Evolutionary conservation across 2,329 filamentous ascomycete species (phyloP), one percentile per base, ranked within the genome.

Genomic region (Daldinia sp.): DNA sequence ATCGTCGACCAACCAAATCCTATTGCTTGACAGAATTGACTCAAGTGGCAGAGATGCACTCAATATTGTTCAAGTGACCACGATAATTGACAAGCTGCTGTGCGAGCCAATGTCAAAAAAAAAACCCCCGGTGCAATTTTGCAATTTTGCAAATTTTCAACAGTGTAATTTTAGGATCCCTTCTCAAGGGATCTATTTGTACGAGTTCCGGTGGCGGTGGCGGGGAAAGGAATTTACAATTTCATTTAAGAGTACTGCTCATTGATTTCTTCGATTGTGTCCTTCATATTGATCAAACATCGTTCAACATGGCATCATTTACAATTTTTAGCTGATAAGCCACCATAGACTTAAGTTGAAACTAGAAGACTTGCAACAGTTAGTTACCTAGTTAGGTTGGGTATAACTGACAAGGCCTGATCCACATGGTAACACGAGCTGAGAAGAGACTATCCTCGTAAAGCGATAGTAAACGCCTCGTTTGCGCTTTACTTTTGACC

Each of bases 1-100:
- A 37, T 13, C 44, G 37, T 58, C 30, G 18, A 30, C 64, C 54
- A 67, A 51, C 46, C 46, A 26, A 26, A 26, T 51, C n/a, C 28
- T 18, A 6, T 30, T 33, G 46, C 26, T 33, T 33, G 26, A 5
- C 7, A 26, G 28, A 50, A n/a, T 50, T 18, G 15, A 51, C 46
- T 51, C 28, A 33, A 58, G 46, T 53, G 44, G 44, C 6, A 33
- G 26, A 33, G 6, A 33, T 50, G 15, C 30, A 54, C 9, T 37
- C 20, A 15, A 54, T 23, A 23, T 50, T 12, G 33, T 26, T 26
- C 30, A 35, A n/a, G 15, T 54, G 51, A 54, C 51, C 33, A 54
- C 51, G 51, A 54, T 39, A 54, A 54, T 26, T 20, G 30, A 37
- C 51, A 35, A 10, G 12, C n/a, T 54, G 30, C 6, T 15, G 54